Conservation (phyloP, 169 alveolate genomes). For the Plasmodium gonderi region DNA sequence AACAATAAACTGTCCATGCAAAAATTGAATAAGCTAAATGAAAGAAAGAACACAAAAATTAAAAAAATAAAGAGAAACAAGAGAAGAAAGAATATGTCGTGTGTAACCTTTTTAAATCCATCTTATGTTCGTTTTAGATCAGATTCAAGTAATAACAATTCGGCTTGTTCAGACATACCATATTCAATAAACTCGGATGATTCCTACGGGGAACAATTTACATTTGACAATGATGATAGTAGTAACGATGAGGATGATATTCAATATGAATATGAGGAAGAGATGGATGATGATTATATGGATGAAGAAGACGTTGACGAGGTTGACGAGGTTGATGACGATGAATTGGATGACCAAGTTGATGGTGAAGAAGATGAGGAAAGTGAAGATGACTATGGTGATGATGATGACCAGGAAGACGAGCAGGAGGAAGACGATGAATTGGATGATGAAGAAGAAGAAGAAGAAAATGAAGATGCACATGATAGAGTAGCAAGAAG, state of each 20-base stretch:
- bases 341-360: not conserved
- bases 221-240: constrained; percentile 40
- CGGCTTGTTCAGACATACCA: constrained; percentile 46
- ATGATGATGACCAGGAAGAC: not conserved
- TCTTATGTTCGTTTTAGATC: constrained; percentile 74
- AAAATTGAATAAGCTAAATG: constrained; percentile 57
- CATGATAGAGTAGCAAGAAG: not conserved
- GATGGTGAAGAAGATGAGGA: constrained; percentile 35
- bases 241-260: constrained; percentile 59
- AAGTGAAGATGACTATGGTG: not conserved
- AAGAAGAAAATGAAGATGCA: not conserved
- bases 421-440: not conserved
- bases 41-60: constrained; percentile 35
- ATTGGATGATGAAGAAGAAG: not conserved
- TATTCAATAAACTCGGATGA: constrained; percentile 48
- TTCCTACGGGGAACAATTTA: constrained; percentile 57
- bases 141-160: constrained; percentile 56
- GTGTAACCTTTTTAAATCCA: constrained; percentile 64
- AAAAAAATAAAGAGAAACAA: constrained; percentile 66
- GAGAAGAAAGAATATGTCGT: constrained; percentile 38
- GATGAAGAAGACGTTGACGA: constrained; percentile 35
- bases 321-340: constrained; percentile 5
- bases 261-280: constrained; percentile 66
- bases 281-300: constrained; percentile 69
- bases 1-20: constrained; percentile 61